A percentile compares a stretch with the other conserved stretches of the same genome.
Conservation (phyloP, 495 filamentous ascomycete genomes). For the Penicillium atrosanguineum region DNA sequence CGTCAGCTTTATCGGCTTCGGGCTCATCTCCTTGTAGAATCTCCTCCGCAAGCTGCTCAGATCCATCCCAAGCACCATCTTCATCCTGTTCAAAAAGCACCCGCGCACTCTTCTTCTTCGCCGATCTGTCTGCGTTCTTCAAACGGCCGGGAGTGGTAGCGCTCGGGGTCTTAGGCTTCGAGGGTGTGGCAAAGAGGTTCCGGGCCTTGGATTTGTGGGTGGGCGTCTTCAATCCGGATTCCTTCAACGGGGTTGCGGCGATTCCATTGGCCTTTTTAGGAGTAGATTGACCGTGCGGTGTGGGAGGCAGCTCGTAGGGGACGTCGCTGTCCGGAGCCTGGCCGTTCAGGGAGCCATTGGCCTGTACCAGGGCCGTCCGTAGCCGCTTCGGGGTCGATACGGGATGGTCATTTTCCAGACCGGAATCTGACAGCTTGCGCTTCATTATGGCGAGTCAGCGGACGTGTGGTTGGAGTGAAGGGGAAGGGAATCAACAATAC, state of each 20-base stretch:
- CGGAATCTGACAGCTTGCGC: slow-evolving; percentile 45
- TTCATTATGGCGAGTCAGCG: slow-evolving; percentile 38
- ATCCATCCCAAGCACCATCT: slow-evolving; percentile 75
- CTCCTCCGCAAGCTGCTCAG: slow-evolving; percentile 67
- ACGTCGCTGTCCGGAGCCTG: slow-evolving; percentile 23
- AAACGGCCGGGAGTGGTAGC: slow-evolving; percentile 53
- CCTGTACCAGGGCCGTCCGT: slow-evolving; percentile 21
- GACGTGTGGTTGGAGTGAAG: slow-evolving; percentile 8
- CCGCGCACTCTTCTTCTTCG: slow-evolving; percentile 79
- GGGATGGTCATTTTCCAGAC: slow-evolving; percentile 32
- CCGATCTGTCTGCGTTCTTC: slow-evolving; percentile 75
- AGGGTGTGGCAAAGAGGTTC: slow-evolving; percentile 41
- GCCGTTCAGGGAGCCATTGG: slow-evolving; percentile 31
- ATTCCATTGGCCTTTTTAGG: slow-evolving; percentile 37
- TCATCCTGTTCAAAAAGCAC: slow-evolving; percentile 68
- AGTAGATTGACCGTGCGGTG: slow-evolving; percentile 32
- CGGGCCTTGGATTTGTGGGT: slow-evolving; percentile 42
- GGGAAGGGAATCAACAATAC: slow-evolving; percentile 34
- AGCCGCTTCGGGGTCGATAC: slow-evolving; percentile 45
- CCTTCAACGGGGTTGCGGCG: slow-evolving; percentile 36
- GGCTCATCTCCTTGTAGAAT: slow-evolving; percentile 56
- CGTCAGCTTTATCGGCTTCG: slow-evolving; percentile 37
- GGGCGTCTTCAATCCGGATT: slow-evolving; percentile 44
- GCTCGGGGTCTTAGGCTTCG: slow-evolving; percentile 28
- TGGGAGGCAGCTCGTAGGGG: slow-evolving; percentile 28